Evolutionary conservation across 148 eudicot species (phyloP).

Genomic region (Fagopyrum esculentum): DNA sequence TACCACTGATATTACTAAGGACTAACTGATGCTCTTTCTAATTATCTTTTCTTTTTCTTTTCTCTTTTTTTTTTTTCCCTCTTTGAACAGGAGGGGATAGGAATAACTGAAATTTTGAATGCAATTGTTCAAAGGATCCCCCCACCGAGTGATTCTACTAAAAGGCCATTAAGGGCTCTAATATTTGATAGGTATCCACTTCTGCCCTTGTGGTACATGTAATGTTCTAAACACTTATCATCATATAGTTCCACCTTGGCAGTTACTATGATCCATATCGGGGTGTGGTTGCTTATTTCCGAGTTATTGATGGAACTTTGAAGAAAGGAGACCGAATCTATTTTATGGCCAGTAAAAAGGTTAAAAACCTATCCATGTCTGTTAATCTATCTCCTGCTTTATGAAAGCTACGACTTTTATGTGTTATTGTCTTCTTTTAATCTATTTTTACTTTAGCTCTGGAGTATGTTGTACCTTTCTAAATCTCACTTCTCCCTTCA

Average conservation of each 20-base stretch:
- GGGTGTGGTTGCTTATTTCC: conserved; percentile 92
- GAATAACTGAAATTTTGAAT: conserved; percentile 77
- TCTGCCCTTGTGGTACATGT: conserved; percentile 7
- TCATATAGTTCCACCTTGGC: conserved; percentile 16
- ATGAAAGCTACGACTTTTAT: neutral
- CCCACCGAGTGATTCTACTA: conserved; percentile 63
- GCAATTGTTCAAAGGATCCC: conserved; percentile 82
- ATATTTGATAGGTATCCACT: conserved; percentile 86
- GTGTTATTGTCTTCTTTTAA: neutral
- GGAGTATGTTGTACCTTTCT: neutral
- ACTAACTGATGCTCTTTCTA: neutral
- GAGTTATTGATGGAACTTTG: conserved; percentile 83
- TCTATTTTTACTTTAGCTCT: neutral
- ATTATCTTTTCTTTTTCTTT: neutral
- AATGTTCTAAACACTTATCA: neutral
- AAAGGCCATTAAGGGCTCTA: conserved; percentile 81
- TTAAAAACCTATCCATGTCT: conserved; percentile 19
- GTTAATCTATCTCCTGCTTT: neutral
- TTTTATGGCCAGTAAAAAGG: conserved; percentile 94
- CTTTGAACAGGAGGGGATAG: conserved; percentile 73
- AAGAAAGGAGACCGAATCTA: conserved; percentile 87
- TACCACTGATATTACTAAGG: neutral
- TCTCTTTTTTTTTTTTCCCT: neutral
- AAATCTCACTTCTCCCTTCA: neutral
- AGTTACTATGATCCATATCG: conserved; percentile 95